Evolutionary conservation across 2,329 filamentous ascomycete genomes (phyloP), one percentile per base, ranked within the genome.

Genomic region (Cladosporium sp.): DNA sequence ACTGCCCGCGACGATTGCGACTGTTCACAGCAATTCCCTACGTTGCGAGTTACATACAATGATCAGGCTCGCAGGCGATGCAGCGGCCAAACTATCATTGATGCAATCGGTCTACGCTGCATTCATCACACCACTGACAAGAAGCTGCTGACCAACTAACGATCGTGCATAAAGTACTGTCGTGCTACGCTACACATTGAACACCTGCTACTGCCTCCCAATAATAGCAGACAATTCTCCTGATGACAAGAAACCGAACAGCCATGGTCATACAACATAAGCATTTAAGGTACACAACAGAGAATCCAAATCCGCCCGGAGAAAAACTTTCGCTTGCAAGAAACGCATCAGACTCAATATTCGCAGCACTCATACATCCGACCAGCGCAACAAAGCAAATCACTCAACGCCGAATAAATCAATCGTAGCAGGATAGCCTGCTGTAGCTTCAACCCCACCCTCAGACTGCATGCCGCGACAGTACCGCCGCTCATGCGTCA

Each of bases 401-500:
- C n/a, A 47, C 41, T 47, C n/a, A 34, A 24, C 28, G 18, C 52
- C 52, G 10, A 18, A 55, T 18, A 34, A 12, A 4, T 55, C 52
- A 34, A 55, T 30, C 28, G 10, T 32, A 11, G 28, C 28, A 30
- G 52, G 32, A 34, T 55, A 55, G 10, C 52, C 52, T 21, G 30
- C 26, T 11, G 18, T 32, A 2, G 26, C 18, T 15, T 55, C 52
- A 12, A 34, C 28, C 3, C 30, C 28, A 10, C 36, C 51, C 26
- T 24, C 44, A 52, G 34, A 30, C 21, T 30, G 34, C 51, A 64
- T 18, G 6, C 44, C 44, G 10, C 61, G 49, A 32, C 51, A 64
- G 26, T 55, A 64, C n/a, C 61, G 34, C 21, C 28, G n/a, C 34
- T 64, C 61, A 24, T 55, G 61, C 7, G 36, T 55, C 21, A 64